These are phyloP conservation scores for Fusarium clavum DNA, from an alignment of 2,329 filamentous ascomycete genomes.

Conservation along the genomic window DNA sequence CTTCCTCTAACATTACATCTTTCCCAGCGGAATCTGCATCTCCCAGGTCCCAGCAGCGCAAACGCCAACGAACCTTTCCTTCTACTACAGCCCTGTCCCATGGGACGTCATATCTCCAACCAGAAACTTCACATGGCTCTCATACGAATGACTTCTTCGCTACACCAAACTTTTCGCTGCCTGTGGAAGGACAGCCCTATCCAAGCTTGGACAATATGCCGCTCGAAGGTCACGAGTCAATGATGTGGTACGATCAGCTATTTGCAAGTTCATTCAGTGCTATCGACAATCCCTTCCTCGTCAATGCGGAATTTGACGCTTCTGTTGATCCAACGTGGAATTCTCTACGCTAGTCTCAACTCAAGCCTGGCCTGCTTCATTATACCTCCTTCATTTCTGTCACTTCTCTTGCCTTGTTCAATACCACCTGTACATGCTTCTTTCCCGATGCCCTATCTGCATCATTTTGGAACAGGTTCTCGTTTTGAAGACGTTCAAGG, in stretches of 20 bases:
- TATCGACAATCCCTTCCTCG: slow-evolving; percentile 50
- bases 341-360: slow-evolving; percentile 37
- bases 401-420: slow-evolving; percentile 20
- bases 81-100: not conserved
- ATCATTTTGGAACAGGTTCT: slow-evolving; percentile 29
- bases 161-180: not conserved
- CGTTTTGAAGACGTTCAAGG: slow-evolving; percentile 30
- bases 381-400: slow-evolving; percentile 27
- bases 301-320: slow-evolving; percentile 49
- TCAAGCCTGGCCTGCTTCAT: not conserved
- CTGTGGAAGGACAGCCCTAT: not conserved
- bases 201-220: slow-evolving; percentile 24
- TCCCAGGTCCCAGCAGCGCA: slow-evolving; percentile 4
- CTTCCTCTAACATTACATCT: not conserved
- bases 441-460: not conserved
- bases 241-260: slow-evolving; percentile 52
- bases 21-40: not conserved
- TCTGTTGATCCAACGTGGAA: slow-evolving; percentile 51
- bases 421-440: slow-evolving; percentile 30
- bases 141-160: not conserved
- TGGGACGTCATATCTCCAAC: not conserved
- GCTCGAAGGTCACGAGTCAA: slow-evolving; percentile 50
- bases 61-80: not conserved
- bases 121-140: not conserved
- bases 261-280: slow-evolving; percentile 51